phyloP scores from a whole-genome alignment of 495 filamentous ascomycete species.

The Penicillium lividum region DNA sequence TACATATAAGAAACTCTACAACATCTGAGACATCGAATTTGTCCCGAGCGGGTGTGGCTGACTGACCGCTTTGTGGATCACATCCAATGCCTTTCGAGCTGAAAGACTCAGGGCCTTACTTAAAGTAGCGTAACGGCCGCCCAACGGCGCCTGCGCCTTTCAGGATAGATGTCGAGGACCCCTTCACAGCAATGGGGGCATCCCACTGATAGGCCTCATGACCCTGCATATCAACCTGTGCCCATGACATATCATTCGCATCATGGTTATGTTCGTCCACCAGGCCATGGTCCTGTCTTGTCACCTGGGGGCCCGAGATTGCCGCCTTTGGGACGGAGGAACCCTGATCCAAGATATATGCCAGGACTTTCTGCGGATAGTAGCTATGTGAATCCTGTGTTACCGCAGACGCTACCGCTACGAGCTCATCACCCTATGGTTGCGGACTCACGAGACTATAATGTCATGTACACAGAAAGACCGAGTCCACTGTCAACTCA shows the following conservation, averaged over 20 bases:
- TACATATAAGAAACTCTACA: conserved; percentile 12
- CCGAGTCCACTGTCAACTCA: conserved; percentile 24
- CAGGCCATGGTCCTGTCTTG: conserved; percentile 19
- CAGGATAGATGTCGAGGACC: conserved; percentile 29
- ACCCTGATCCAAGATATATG: conserved; percentile 28
- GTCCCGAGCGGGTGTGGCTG: conserved; percentile 19
- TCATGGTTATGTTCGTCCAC: conserved; percentile 22
- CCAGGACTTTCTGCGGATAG: conserved; percentile 23
- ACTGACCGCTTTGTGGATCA: conserved; percentile 22
- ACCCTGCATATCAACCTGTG: conserved; percentile 13
- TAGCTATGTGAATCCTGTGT: conserved; percentile 20
- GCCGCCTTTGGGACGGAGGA: conserved; percentile 20
- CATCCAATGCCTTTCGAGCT: conserved; percentile 21
- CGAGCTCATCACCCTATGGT: conserved; percentile 18
- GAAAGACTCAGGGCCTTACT: conserved; percentile 4
- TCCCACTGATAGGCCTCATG: conserved; percentile 20
- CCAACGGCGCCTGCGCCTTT: conserved; percentile 14
- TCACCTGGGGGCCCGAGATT: conserved; percentile 19
- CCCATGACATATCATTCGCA: conserved; percentile 19
- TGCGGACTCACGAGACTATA: conserved; percentile 22
- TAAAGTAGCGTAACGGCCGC: conserved; percentile 19
- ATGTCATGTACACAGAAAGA: conserved; percentile 27
- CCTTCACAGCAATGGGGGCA: conserved; percentile 27
- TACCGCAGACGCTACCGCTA: conserved; percentile 27
- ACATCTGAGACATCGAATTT: conserved; percentile 16